These are phyloP conservation scores for Ceriops decandra DNA, from an alignment of 345 rosid species.

Conservation along the genomic window DNA sequence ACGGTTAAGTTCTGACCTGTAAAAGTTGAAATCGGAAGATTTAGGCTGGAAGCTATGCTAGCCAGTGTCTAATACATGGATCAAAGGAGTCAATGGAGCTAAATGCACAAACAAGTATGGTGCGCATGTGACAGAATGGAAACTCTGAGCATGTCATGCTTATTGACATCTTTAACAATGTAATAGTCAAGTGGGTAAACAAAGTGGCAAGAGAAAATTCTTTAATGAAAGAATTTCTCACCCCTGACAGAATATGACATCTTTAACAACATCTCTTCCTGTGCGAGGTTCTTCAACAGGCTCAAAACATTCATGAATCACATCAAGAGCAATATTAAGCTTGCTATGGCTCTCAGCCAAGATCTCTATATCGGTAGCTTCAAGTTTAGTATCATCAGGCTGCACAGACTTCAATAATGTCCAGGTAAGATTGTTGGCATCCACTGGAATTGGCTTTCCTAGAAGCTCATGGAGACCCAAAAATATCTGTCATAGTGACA, in stretches of 20 bases:
- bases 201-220: conserved; percentile 2
- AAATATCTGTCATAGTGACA: conserved; percentile 47
- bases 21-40: conserved; percentile 14
- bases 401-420: conserved; percentile 47
- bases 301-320: conserved; percentile 91
- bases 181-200: not conserved
- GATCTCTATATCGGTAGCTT: conserved; percentile 34
- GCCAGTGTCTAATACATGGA: not conserved
- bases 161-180: not conserved
- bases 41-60: conserved; percentile 2
- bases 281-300: conserved; percentile 49
- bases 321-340: conserved; percentile 63
- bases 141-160: not conserved
- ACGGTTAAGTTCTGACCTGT: conserved; percentile 62
- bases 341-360: conserved; percentile 50
- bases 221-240: conserved; percentile 31
- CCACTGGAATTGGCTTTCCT: conserved; percentile 57
- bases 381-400: conserved; percentile 25
- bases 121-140: no score
- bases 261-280: conserved; percentile 56
- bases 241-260: conserved; percentile 73
- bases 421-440: conserved; percentile 62
- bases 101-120: not conserved
- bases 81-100: not conserved
- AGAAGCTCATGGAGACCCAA: conserved; percentile 51